Base-by-base conservation (phyloP, 1,284 basidiomycete genomes). In the Ganoderma boninense region DNA sequence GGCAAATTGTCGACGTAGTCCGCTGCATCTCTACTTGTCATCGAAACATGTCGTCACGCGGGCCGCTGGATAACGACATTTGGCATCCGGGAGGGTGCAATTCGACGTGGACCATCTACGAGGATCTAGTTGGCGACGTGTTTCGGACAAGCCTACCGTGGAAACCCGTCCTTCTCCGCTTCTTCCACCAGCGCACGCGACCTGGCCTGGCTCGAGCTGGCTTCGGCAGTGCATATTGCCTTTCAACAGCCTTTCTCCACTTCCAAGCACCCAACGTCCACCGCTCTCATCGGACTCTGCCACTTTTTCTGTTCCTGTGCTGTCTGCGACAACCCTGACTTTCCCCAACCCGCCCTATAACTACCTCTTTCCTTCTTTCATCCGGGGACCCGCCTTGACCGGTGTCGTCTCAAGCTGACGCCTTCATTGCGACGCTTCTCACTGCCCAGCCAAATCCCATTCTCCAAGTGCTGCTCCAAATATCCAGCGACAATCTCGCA, bases 181-280 rank as follows among this genome's bases (percentile, higher is more conserved):
- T 90, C 81, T 77, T 79, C 81, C 63, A 93, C 84, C 81, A 72
- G 40, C 86, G 88, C 29, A 90, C 85, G 14, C 84, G 60, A 86
- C 83, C 0, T 93, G 90, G 90, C 80, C n/a, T n/a, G n/a, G n/a
- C 92, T 65, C 85, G 84, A 38, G 89, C 84, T 88, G 61, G 86
- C 89, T n/a, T 86, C 88, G n/a, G 46, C 94, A 92, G 77, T 90
- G 60, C 92, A 89, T 73, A 94, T 90, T 63, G 90, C 88, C 46
- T n/a, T 83, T 90, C 67, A 92, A 90, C 78, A 84, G 86, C 16
- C 83, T 91, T 46, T 88, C 86, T 35, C 87, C 87, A 26, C 84
- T 90, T 57, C 87, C 61, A 89, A 87, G 14, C 94, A 92, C 82
- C 91, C 90, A 62, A 94, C 85, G 11, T 85, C 88, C 4, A 79